Evolutionary conservation across 1,139 yeast species (phyloP).

Genomic region (Diutina mesorugosa): DNA sequence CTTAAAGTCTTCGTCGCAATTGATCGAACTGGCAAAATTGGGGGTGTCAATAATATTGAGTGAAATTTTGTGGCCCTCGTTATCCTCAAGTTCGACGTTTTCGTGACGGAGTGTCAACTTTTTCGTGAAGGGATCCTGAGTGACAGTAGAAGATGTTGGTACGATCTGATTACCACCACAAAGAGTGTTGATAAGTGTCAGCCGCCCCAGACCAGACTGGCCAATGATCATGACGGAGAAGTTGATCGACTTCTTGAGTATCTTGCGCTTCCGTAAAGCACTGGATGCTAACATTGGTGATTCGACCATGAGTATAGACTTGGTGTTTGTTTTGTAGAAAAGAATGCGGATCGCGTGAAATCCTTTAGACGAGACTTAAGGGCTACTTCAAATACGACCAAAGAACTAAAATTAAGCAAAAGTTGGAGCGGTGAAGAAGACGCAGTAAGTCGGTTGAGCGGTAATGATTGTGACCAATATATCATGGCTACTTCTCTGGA

Average conservation of each 20-base stretch:
- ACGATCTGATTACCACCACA: conserved; percentile 63
- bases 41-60: conserved; percentile 35
- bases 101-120: conserved; percentile 35
- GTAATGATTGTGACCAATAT: too few relatives aligned
- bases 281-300: conserved; percentile 1
- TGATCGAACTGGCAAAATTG: conserved; percentile 63
- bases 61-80: conserved; percentile 37
- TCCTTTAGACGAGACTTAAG: neutral
- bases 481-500: too few relatives aligned
- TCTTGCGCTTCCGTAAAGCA: conserved; percentile 43
- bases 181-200: conserved; percentile 49
- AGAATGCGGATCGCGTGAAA: neutral
- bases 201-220: conserved; percentile 47
- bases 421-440: too few relatives aligned
- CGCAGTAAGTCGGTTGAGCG: too few relatives aligned
- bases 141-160: conserved; percentile 18
- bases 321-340: neutral
- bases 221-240: conserved; percentile 51
- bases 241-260: conserved; percentile 38
- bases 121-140: conserved; percentile 29
- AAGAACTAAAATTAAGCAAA: too few relatives aligned
- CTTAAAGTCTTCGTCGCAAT: conserved; percentile 9
- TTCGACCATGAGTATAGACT: neutral
- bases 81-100: conserved; percentile 37
- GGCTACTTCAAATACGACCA: neutral